These are phyloP conservation scores for Lichtheimia corymbifera DNA, from an alignment of 371 early-diverging fungal genomes.

Conservation along the genomic window DNA sequence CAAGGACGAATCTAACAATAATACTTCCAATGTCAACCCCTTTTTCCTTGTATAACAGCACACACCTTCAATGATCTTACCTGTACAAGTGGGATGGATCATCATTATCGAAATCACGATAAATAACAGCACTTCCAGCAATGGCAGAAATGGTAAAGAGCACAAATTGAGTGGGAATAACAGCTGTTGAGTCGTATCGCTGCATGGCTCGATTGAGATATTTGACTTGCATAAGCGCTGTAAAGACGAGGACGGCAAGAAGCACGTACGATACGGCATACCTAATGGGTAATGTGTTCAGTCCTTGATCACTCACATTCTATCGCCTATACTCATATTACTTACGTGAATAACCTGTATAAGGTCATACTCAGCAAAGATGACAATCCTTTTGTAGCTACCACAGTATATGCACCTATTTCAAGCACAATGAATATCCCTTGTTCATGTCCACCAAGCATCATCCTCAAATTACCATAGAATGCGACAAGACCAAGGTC, in stretches of 20 bases:
- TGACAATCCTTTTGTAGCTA: conserved; percentile 68
- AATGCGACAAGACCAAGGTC: conserved; percentile 64
- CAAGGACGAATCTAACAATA: conserved; percentile 45
- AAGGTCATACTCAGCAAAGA: conserved; percentile 58
- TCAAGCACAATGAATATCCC: neutral
- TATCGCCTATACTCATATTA: neutral
- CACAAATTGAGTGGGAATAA: conserved; percentile 83
- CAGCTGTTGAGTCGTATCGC: conserved; percentile 70
- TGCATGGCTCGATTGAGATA: conserved; percentile 72
- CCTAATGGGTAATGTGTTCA: conserved; percentile 11
- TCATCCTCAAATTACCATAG: conserved; percentile 49
- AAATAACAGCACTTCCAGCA: conserved; percentile 70
- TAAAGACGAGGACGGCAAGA: conserved; percentile 59
- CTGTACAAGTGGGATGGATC: conserved; percentile 15
- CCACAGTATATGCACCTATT: conserved; percentile 69
- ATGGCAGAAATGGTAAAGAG: conserved; percentile 78
- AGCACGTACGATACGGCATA: conserved; percentile 69
- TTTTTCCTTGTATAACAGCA: neutral
- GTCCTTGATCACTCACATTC: neutral
- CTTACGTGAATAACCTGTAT: conserved; percentile 55
- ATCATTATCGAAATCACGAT: conserved; percentile 67
- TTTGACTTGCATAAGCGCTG: conserved; percentile 73
- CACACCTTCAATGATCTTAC: neutral
- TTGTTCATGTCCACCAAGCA: too few species aligned
- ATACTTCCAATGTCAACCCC: too few species aligned